These are phyloP conservation scores for Phytophthora foliorum DNA, from an alignment of 352 stramenopile species.

Conservation along the genomic window DNA sequence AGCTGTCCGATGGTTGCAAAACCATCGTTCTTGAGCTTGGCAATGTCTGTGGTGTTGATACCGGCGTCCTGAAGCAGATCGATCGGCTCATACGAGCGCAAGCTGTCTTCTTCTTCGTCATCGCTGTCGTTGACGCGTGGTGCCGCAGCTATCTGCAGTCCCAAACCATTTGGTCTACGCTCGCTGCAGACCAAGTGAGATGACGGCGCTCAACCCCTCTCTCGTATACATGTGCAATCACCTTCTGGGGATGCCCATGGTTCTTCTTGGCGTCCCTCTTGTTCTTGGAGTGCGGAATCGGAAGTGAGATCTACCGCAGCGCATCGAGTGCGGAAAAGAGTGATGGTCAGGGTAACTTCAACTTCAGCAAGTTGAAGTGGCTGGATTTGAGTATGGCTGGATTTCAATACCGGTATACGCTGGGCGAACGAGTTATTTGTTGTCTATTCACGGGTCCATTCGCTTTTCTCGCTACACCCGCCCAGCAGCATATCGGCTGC, in stretches of 20 bases:
- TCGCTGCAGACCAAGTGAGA: conserved; percentile 29
- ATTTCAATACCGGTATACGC: neutral
- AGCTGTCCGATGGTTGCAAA: conserved; percentile 86
- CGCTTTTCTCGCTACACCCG: neutral
- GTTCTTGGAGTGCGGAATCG: conserved; percentile 11
- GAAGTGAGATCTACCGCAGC: conserved; percentile 11
- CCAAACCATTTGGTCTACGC: conserved; percentile 22
- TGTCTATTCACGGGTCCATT: conserved; percentile 39
- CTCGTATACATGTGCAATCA: neutral
- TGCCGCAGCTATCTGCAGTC: conserved; percentile 37
- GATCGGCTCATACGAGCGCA: conserved; percentile 77
- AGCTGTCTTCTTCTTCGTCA: conserved; percentile 66
- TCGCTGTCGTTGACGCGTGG: conserved; percentile 48
- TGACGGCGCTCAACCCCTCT: neutral
- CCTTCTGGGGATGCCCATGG: conserved; percentile 29
- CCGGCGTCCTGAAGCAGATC: conserved; percentile 79
- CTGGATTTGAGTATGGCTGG: conserved; percentile 7
- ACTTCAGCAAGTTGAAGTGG: conserved; percentile 26
- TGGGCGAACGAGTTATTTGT: conserved; percentile 13
- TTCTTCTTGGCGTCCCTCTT: neutral
- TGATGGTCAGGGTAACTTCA: conserved; percentile 51
- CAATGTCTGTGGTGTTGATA: conserved; percentile 80
- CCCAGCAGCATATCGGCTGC: neutral
- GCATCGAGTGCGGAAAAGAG: conserved; percentile 30
- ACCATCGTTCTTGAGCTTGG: conserved; percentile 81